Base-by-base conservation (phyloP, 352 stramenopile genomes). In the Aphanomyces euteiches region DNA sequence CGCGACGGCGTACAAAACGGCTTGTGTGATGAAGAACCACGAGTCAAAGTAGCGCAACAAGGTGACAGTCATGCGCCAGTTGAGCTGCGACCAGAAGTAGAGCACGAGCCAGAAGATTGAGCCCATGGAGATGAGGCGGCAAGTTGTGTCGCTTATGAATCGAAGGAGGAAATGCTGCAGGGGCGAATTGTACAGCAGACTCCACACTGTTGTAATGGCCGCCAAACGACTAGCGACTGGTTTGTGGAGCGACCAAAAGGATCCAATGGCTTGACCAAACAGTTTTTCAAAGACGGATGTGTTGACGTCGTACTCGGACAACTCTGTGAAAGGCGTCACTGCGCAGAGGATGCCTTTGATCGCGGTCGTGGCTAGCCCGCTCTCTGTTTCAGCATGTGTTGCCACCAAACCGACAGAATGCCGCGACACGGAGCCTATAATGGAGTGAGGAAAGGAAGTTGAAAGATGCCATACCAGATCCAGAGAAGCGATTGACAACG, bases 261-360 rank as follows among this genome's bases (percentile, higher is more conserved):
- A 70, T 0, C 47, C 64, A 40, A 70, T 56, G n/a, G 64, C 61
- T 12, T 28, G 34, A 7, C 64, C 64, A 70, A 70, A 70, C 7
- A 70, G 53, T 37, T 70, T 70, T 70, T 70, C 64, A 70, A 70
- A 70, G 5, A 70, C 64, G 13, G 64, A 70, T 15, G 64, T 70
- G 54, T 61, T 70, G 17, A 70, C 53, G n/a, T 70, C 64, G 39
- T 70, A 70, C 47, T 70, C 64, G 34, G 64, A 61, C 15, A 70
- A 50, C 39, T 70, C 64, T 45, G 28, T 61, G 54, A 61, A 70
- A 15, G 64, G 64, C 28, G 59, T 15, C 19, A 70, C 64, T 15
- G 64, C 64, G 38, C 43, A 54, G 3, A 70, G 54, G 34, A 70
- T 70, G 64, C 64, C 64, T 43, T 70, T 70, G 48, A 70, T 70